Evolutionary conservation across 1,139 yeast species (phyloP), one percentile per base, ranked within the genome.

Genomic region (Saccharomyces hybrid): DNA sequence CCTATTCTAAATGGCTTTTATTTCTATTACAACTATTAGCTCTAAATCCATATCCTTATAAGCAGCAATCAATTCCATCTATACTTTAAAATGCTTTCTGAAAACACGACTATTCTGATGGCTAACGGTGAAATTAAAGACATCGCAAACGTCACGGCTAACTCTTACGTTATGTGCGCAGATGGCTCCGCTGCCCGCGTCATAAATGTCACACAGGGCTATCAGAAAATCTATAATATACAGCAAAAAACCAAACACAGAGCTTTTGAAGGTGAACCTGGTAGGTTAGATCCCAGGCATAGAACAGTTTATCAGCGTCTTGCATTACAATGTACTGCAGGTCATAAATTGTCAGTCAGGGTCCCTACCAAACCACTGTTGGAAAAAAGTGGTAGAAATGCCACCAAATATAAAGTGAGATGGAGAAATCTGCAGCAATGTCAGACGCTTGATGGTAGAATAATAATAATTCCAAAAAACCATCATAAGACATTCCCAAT

Each of bases 141-240:
- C 2, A 64, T 76, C 53, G 73, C 73, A 55, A 63, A 68, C 20
- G 57, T 76, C 47, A 52, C 57, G 16, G 64, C 68, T 51, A 76
- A 76, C 58, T 76, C 74, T 14, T 46, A 51, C 26, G 74, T 76
- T 46, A 65, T 74, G 71, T 76, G 78, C 63, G 70, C 70, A 54
- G 78, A 76, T 59, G 79, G 79, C 55, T 55, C 59, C 4, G 63
- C 72, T 46, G 70, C 77, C 60, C 57, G 59, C 20, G 76, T 76
- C 46, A 67, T 68, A 50, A 70, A 65, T 28, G 64, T 75, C 50
- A 73, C 75, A 55, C 67, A 75, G 61, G 79, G 77, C 57, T 56
- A 54, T 25, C 77, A 73, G 53, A 63, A 66, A n/a, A 74, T 75
- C 68, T 76, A 70, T 56, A 62, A 68, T 29, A 68, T 75, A 47